These are phyloP conservation scores for Alternaria infectoria DNA, from an alignment of 2,329 filamentous ascomycete species.

Conservation along the genomic window DNA sequence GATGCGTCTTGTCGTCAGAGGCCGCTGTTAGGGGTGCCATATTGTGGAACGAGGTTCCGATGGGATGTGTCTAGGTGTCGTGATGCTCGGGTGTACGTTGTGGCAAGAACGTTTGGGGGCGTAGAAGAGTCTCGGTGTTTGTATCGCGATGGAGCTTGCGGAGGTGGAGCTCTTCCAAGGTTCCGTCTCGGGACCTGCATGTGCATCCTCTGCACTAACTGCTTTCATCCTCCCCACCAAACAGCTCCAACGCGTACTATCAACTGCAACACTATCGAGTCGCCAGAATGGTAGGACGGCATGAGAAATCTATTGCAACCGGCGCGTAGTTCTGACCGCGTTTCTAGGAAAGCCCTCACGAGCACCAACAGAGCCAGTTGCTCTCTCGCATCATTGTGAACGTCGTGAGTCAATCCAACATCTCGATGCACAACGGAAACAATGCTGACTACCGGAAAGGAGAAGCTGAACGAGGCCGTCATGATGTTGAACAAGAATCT, in stretches of 20 bases:
- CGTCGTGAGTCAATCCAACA: slow-evolving; percentile 70
- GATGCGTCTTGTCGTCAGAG: slow-evolving; percentile 79
- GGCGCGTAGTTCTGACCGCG: slow-evolving; percentile 17
- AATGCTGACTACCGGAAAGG: slow-evolving; percentile 61
- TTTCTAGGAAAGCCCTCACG: slow-evolving; percentile 85
- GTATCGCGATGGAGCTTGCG: slow-evolving; percentile 20
- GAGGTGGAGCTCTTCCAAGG: slow-evolving; percentile 27
- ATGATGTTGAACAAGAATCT: slow-evolving; percentile 92
- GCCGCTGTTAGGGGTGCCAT: slow-evolving; percentile 70
- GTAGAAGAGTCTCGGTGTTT: slow-evolving; percentile 4
- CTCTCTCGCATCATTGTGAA: slow-evolving; percentile 96
- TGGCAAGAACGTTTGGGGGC: not conserved
- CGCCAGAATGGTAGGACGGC: slow-evolving; percentile 34
- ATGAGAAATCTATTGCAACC: not conserved
- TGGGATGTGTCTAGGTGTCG: not conserved
- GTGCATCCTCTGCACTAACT: slow-evolving; percentile 26
- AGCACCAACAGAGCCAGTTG: slow-evolving; percentile 93
- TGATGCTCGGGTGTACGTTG: not conserved
- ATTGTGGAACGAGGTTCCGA: too few species aligned
- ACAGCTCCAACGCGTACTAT: slow-evolving; percentile 28
- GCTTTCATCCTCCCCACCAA: slow-evolving; percentile 34
- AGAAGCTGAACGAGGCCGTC: slow-evolving; percentile 95
- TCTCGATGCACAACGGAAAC: not conserved
- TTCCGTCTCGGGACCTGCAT: slow-evolving; percentile 13
- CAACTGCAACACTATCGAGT: slow-evolving; percentile 2